A percentile compares a stretch with the other conserved stretches of the same genome.
phyloP scores from a whole-genome alignment of 169 alveolate genomes.

The Toxoplasma gondii region DNA sequence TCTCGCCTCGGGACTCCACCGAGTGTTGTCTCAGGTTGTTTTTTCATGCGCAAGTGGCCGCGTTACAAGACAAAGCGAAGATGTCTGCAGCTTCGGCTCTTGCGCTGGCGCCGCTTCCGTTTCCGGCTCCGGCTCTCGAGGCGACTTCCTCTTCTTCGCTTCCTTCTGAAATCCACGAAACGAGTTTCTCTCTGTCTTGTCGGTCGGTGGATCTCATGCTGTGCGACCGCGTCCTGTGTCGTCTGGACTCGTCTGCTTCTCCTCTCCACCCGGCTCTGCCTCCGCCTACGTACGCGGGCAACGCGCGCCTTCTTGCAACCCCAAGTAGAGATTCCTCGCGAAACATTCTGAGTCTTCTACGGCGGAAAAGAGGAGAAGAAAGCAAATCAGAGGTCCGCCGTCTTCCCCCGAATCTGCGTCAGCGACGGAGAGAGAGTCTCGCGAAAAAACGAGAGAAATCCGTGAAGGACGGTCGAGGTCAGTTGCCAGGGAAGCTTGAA shows the following conservation, averaged over 20 bases:
- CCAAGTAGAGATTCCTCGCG: neutral
- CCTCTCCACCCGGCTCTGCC: neutral
- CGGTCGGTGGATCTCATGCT: neutral
- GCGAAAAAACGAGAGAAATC: too few species aligned
- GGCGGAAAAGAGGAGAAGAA: neutral
- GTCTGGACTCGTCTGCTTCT: neutral
- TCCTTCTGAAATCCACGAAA: neutral
- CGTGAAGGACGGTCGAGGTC: too few species aligned
- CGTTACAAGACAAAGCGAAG: neutral
- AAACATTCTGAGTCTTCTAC: neutral
- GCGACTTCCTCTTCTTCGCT: neutral
- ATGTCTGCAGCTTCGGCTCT: neutral
- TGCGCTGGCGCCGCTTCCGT: neutral
- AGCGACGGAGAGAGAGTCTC: neutral
- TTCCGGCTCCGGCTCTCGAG: neutral
- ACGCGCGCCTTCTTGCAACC: neutral
- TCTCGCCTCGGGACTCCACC: too few species aligned
- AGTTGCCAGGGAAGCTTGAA: too few species aligned
- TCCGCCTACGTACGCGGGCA: neutral
- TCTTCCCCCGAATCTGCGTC: neutral
- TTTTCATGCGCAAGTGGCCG: neutral
- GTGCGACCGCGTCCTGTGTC: neutral
- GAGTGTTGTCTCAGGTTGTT: neutral
- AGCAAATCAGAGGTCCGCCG: neutral
- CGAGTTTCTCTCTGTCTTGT: neutral